A percentile compares a stretch with the other conserved stretches of the same genome.
Evolutionary conservation across 352 stramenopile genomes (phyloP).

Genomic region (Elongisporangium prolatum): DNA sequence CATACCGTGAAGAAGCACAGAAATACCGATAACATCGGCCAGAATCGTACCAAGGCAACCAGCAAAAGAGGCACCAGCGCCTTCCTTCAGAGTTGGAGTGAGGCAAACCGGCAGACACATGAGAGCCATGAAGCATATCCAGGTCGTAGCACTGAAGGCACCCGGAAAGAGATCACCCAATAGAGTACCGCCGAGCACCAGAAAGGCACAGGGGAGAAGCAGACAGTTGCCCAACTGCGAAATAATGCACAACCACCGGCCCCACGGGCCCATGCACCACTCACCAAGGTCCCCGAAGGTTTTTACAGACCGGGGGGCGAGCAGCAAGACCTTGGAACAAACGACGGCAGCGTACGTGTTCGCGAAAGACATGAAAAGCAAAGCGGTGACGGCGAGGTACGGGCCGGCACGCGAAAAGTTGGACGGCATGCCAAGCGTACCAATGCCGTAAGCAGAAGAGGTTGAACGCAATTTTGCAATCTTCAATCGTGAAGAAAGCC

Average conservation of each 20-base stretch:
- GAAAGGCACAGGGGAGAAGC: conserved; percentile 45
- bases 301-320: conserved; percentile 44
- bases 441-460: conserved; percentile 56
- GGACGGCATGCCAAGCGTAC: conserved; percentile 47
- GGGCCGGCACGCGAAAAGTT: conserved; percentile 51
- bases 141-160: conserved; percentile 39
- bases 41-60: conserved; percentile 54
- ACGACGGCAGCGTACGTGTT: conserved; percentile 60
- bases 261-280: conserved; percentile 37
- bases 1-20: conserved; percentile 37
- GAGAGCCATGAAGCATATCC: conserved; percentile 56
- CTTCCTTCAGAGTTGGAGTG: conserved; percentile 60
- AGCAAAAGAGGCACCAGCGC: conserved; percentile 39
- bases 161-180: conserved; percentile 40
- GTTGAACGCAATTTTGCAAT: conserved; percentile 35
- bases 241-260: conserved; percentile 47
- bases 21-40: conserved; percentile 43
- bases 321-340: conserved; percentile 54
- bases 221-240: conserved; percentile 50
- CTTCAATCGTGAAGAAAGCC: conserved; percentile 37
- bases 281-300: conserved; percentile 63
- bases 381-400: conserved; percentile 25
- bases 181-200: conserved; percentile 55
- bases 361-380: conserved; percentile 55
- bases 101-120: conserved; percentile 49